These are phyloP conservation scores for Prunus dulcis DNA, from an alignment of 306 rosid species.

Conservation along the genomic window DNA sequence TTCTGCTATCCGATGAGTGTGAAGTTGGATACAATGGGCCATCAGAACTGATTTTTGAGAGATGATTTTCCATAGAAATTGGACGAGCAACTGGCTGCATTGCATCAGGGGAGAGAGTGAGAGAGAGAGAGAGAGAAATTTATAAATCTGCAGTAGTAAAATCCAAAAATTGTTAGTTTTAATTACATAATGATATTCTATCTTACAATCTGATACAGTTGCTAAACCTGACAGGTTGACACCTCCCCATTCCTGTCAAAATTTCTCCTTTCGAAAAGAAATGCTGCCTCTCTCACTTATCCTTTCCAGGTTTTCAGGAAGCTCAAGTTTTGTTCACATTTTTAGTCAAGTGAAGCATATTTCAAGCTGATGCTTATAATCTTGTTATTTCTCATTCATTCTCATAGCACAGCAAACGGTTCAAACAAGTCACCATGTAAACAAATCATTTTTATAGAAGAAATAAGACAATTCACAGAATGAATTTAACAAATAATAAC, in stretches of 20 bases:
- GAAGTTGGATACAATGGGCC: slow-evolving; percentile 17
- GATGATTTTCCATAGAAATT: neutral
- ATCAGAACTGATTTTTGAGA: slow-evolving; percentile 10
- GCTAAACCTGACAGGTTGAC: neutral
- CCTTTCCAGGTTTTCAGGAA: neutral
- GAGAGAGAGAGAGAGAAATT: neutral
- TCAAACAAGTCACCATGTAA: neutral
- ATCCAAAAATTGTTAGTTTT: neutral
- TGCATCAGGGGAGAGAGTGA: neutral
- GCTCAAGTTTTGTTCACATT: neutral
- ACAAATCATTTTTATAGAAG: too few relatives aligned
- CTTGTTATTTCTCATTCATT: neutral
- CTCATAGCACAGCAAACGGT: too few relatives aligned
- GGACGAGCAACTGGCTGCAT: slow-evolving; percentile 8
- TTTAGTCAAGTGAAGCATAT: neutral
- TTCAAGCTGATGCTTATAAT: neutral
- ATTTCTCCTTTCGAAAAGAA: neutral
- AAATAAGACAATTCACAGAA: too few relatives aligned
- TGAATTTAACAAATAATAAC: neutral
- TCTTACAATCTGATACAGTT: neutral
- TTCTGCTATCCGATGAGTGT: slow-evolving; percentile 9
- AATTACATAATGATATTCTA: slow-evolving; percentile 5
- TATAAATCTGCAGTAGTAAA: neutral
- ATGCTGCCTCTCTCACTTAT: neutral
- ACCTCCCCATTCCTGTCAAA: neutral